These are phyloP conservation scores for Fraxinus americana DNA, from an alignment of 257 asterid species.

Conservation along the genomic window DNA sequence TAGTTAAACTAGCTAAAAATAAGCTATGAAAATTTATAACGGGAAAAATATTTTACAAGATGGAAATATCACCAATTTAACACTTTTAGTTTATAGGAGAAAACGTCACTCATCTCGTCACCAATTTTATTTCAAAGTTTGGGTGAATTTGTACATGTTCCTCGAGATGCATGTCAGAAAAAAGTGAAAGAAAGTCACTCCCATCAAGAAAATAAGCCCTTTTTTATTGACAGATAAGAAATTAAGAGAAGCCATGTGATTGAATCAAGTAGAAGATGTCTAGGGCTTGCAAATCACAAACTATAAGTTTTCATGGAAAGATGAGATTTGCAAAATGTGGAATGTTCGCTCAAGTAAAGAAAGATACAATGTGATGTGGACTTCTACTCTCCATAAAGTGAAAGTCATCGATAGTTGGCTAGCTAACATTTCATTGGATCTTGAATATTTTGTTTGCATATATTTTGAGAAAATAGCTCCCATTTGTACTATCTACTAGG, in stretches of 20 bases:
- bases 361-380: constrained; percentile 35
- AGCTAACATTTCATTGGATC: constrained; percentile 38
- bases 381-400: constrained; percentile 48
- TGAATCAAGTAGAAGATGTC: constrained; percentile 34
- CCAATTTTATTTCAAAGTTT: constrained; percentile 8
- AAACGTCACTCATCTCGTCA: constrained; percentile 43
- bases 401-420: constrained; percentile 21
- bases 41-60: not conserved
- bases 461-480: too few species aligned
- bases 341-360: constrained; percentile 20
- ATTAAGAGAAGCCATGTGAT: constrained; percentile 42
- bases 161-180: constrained; percentile 60
- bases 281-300: constrained; percentile 34
- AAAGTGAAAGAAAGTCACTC: constrained; percentile 32
- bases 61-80: not conserved
- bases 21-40: too few species aligned
- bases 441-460: constrained; percentile 17
- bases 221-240: constrained; percentile 16
- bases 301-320: constrained; percentile 27
- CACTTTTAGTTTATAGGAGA: not conserved
- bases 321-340: constrained; percentile 45
- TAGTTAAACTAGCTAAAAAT: not conserved
- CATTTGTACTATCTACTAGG: too few species aligned
- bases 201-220: constrained; percentile 34
- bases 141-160: constrained; percentile 30